Evolutionary conservation across 208 protist genomes (phyloP), one percentile per base, ranked within the genome.

Genomic region (Sergeia podlipaevii): DNA sequence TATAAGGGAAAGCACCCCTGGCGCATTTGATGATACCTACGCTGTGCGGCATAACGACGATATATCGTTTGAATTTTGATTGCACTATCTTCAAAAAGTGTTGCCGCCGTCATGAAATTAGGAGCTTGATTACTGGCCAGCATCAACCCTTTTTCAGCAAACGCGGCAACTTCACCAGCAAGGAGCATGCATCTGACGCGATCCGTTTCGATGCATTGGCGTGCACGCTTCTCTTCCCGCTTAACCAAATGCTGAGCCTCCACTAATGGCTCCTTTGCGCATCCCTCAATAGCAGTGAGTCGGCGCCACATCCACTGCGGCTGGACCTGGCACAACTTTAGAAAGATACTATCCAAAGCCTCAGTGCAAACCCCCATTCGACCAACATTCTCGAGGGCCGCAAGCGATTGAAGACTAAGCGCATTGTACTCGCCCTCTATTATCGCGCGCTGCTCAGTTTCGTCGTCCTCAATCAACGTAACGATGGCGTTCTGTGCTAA

Each of bases 21-120:
- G n/a, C n/a, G n/a, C n/a, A n/a, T n/a, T n/a, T n/a, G n/a, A n/a
- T n/a, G 39, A 32, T 50, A 34, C 27, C 4, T 26, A n/a, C 11
- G 42, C 39, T 64, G 62, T 30, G 56, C 42, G 49, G 36, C 52
- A 15, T 64, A 70, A 6, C 70, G 67, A 36, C 77, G 66, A 47
- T 66, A 85, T 3, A 37, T 56, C 4, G 65, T 17, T 59, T 85
- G 77, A 54, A 85, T 80, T 23, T 48, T 32, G 4, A 59, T 74
- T 2, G 77, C 71, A 30, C 50, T 61, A 20, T 41, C 11, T 4
- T 71, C 57, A 20, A 80, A 38, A 21, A 46, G 34, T 23, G 50
- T 32, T 2, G 18, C 45, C 21, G 23, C 15, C 3, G 49, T 64
- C 11, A 36, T 26, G 11, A 15, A 34, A 1, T 29, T 5, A 6